Base-by-base conservation (phyloP, 2,329 filamentous ascomycete species). In the Dothidotthia symphoricarpi region DNA sequence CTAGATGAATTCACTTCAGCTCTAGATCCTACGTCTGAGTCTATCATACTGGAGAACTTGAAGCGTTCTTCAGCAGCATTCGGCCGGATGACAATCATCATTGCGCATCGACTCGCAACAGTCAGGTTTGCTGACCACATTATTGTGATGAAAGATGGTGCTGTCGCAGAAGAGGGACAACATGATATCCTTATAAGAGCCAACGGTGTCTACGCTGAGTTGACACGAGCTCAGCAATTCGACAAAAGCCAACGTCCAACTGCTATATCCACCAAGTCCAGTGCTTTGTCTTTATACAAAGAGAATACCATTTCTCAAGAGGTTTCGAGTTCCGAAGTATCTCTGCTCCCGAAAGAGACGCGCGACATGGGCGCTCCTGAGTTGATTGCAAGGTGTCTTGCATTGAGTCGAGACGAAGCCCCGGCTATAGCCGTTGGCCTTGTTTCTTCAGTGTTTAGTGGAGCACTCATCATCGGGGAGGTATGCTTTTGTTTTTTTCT, bases 391-490 rank as follows among this genome's bases (percentile, higher is more conserved):
- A 56, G 59, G 24, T 62, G 49, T 30, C 27, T 63, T 12, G 31
- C 42, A 1, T 17, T 61, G 34, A 70, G 63, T 29, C 65, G 61
- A 16, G 55, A 67, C 7, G 68, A 75, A 34, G 43, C 55, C 2
- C 52, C 60, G 7, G 63, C 73, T 28, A 66, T 73, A 15, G 36
- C 50, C 3, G 28, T 73, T 5, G 73, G 72, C 4, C 53, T 75
- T 3, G 28, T 66, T 27, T 68, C 69, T 6, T 75, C 73, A 1
- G 61, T 73, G 11, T 45, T 72, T 24, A 74, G 71, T 13, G 75
- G 71, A 15, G 69, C 64, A 3, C 65, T 76, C 24, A 70, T 83
- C 26, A 75, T 85, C 16, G 81, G 81, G 12, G 75, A 82, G 45
- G 78, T 41, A 35, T 4, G 25, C 13, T 14, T 11, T 14, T 11